Evolutionary conservation across 306 rosid species (phyloP).

Genomic region (Sicyos baderoa): DNA sequence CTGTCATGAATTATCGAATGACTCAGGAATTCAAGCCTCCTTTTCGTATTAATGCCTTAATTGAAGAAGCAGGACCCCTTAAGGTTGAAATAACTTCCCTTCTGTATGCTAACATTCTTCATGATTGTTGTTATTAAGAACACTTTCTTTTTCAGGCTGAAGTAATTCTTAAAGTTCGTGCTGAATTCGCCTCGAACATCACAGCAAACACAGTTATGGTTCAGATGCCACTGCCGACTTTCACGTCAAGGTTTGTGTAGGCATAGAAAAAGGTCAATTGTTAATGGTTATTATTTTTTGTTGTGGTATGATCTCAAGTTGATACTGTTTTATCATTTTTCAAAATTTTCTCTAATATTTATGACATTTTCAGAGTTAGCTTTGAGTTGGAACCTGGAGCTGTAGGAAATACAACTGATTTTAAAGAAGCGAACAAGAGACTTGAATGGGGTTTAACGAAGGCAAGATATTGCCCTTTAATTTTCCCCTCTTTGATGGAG

Average conservation of each 20-base stretch:
- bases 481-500: too few species aligned
- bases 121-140: slow-evolving; percentile 20
- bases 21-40: slow-evolving; percentile 89
- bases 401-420: slow-evolving; percentile 78
- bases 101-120: slow-evolving; percentile 18
- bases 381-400: slow-evolving; percentile 85
- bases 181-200: slow-evolving; percentile 64
- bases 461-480: slow-evolving; percentile 31
- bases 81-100: slow-evolving; percentile 40
- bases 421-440: slow-evolving; percentile 67
- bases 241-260: slow-evolving; percentile 52
- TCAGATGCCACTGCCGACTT: slow-evolving; percentile 75
- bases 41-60: slow-evolving; percentile 61
- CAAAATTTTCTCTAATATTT: neutral
- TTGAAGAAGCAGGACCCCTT: slow-evolving; percentile 72
- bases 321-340: neutral
- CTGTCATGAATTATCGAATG: slow-evolving; percentile 91
- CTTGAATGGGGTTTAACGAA: slow-evolving; percentile 86
- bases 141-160: slow-evolving; percentile 46
- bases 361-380: slow-evolving; percentile 46
- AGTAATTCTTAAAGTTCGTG: slow-evolving; percentile 67
- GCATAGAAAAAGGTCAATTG: neutral
- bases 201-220: slow-evolving; percentile 59
- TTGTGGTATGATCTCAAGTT: too few species aligned
- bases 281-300: neutral